These are phyloP conservation scores for Mrakia hoshinonis DNA, from an alignment of 768 basidiomycete species.

Conservation along the genomic window DNA sequence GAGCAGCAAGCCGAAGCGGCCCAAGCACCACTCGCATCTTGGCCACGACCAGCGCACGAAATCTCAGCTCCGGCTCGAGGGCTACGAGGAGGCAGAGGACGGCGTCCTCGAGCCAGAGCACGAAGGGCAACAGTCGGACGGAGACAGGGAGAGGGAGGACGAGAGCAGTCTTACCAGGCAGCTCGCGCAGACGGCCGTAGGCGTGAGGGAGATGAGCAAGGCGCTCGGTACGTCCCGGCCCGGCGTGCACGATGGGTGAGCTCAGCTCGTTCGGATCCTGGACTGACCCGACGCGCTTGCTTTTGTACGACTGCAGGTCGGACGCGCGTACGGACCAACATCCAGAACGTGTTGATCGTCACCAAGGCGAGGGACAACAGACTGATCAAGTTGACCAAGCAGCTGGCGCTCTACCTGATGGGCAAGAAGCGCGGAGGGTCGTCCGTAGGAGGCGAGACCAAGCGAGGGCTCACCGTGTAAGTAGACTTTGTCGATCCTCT, in stretches of 20 bases:
- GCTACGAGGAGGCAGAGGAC: constrained; percentile 34
- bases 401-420: constrained; percentile 94
- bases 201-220: constrained; percentile 97
- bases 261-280: neutral
- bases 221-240: constrained; percentile 64
- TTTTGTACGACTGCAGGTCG: constrained; percentile 52
- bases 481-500: constrained; percentile 34
- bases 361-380: constrained; percentile 97
- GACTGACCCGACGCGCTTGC: neutral
- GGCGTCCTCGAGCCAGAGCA: constrained; percentile 43
- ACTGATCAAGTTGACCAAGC: constrained; percentile 85
- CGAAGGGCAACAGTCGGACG: constrained; percentile 59
- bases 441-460: constrained; percentile 20
- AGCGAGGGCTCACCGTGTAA: constrained; percentile 79
- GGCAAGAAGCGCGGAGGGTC: constrained; percentile 47
- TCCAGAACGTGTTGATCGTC: constrained; percentile 86
- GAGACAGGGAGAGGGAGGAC: constrained; percentile 50
- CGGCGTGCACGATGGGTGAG: neutral
- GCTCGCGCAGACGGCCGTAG: constrained; percentile 91
- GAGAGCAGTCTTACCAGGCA: constrained; percentile 70
- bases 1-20: neutral
- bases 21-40: constrained; percentile 3
- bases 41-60: neutral
- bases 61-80: constrained; percentile 22
- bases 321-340: constrained; percentile 79